Evolutionary conservation across 352 stramenopile species (phyloP).

Genomic region (Pythium plurisporium): DNA sequence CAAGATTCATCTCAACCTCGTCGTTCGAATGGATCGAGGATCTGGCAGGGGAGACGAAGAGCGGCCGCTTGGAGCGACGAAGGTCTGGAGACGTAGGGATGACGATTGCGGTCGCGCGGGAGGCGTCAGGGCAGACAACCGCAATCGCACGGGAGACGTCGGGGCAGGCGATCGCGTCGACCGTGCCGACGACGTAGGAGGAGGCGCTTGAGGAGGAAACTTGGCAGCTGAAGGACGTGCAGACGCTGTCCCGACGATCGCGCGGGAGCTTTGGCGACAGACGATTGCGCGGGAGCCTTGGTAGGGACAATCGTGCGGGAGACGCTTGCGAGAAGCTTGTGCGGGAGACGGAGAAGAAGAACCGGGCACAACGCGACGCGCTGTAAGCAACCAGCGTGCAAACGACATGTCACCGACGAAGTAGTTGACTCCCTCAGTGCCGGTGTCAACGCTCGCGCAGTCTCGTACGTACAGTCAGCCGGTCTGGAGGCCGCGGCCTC

Average conservation of each 20-base stretch:
- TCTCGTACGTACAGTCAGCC: neutral
- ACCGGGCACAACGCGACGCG: too few species aligned
- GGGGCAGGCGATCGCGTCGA: neutral
- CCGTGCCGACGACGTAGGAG: too few species aligned
- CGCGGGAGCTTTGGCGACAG: too few species aligned
- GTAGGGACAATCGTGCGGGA: neutral
- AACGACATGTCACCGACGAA: neutral
- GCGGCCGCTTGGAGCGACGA: neutral
- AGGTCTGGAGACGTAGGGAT: neutral
- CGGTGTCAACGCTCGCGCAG: neutral
- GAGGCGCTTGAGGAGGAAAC: too few species aligned
- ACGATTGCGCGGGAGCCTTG: neutral
- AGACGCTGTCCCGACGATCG: too few species aligned
- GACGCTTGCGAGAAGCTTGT: neutral
- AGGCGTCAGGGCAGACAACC: neutral
- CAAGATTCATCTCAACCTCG: neutral
- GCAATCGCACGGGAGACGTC: neutral
- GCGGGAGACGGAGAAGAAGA: too few species aligned
- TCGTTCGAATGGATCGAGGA: neutral
- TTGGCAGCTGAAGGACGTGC: too few species aligned
- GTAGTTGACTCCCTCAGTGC: neutral
- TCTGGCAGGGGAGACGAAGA: neutral
- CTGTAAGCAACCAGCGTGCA: conserved; percentile 3
- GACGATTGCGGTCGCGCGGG: neutral
- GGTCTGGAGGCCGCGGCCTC: neutral